Evolutionary conservation across 2,329 filamentous ascomycete genomes (phyloP).

Genomic region (Ceratocystis diversiconidia): DNA sequence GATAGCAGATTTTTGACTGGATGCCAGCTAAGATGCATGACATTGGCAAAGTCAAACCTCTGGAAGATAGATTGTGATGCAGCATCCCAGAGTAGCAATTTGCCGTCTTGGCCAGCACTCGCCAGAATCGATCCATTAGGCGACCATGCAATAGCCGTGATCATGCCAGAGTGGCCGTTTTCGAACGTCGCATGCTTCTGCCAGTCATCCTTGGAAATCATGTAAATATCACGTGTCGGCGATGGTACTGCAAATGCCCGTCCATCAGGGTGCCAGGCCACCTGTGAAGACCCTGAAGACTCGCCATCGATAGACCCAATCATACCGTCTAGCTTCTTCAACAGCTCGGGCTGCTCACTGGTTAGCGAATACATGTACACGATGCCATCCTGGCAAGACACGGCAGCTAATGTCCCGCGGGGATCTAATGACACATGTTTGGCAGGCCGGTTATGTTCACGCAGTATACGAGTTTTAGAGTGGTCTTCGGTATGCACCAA

Average conservation of each 20-base stretch:
- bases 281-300: slow-evolving; percentile 42
- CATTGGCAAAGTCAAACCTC: slow-evolving; percentile 65
- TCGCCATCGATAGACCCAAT: slow-evolving; percentile 69
- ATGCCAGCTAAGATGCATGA: slow-evolving; percentile 83
- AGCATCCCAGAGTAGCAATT: slow-evolving; percentile 73
- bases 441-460: slow-evolving; percentile 73
- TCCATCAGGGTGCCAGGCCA: slow-evolving; percentile 88
- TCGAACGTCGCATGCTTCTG: slow-evolving; percentile 69
- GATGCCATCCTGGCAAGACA: slow-evolving; percentile 78
- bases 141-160: slow-evolving; percentile 84
- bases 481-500: slow-evolving; percentile 73
- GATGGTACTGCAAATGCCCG: slow-evolving; percentile 79
- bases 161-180: slow-evolving; percentile 65
- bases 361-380: slow-evolving; percentile 81
- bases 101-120: slow-evolving; percentile 52
- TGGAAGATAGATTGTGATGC: slow-evolving; percentile 72
- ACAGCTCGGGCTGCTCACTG: slow-evolving; percentile 62
- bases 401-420: slow-evolving; percentile 56
- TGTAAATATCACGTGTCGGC: slow-evolving; percentile 65
- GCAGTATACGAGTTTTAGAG: slow-evolving; percentile 58
- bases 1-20: slow-evolving; percentile 76
- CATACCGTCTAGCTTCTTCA: slow-evolving; percentile 73
- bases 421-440: slow-evolving; percentile 85
- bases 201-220: slow-evolving; percentile 83
- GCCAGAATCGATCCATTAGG: slow-evolving; percentile 83